Conservation (phyloP, 176 grass and related monocot genomes). For the Oryza coarctata region DNA sequence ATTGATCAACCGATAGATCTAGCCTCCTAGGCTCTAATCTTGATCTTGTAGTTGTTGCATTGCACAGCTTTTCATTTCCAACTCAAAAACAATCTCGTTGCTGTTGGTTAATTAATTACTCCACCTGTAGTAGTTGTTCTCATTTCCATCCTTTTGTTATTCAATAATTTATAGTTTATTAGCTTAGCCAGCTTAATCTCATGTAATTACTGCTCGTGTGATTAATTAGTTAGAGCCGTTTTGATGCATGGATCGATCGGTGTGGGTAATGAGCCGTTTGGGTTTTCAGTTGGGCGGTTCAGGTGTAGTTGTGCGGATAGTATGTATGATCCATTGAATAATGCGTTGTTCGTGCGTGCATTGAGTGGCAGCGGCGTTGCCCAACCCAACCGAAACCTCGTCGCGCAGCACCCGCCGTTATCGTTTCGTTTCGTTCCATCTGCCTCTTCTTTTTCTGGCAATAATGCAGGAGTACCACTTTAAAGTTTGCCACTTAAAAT, state of each 20-base stretch:
- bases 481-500: no score
- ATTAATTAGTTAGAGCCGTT: neutral
- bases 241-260: neutral
- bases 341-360: slow-evolving; percentile 29
- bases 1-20: neutral
- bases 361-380: slow-evolving; percentile 32
- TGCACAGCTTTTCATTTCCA: neutral
- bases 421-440: neutral
- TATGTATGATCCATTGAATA: slow-evolving; percentile 8
- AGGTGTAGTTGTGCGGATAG: slow-evolving; percentile 36
- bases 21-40: neutral
- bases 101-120: no score
- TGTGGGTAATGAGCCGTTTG: neutral
- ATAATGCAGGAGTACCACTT: no score
- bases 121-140: no score
- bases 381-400: slow-evolving; percentile 39
- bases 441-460: neutral
- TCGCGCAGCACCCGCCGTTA: neutral
- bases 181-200: neutral
- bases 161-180: neutral
- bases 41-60: neutral
- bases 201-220: neutral
- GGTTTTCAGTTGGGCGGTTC: slow-evolving; percentile 38
- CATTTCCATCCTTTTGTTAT: no score
- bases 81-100: neutral